Conservation (phyloP, 306 rosid genomes). For the Vicia villosa region DNA sequence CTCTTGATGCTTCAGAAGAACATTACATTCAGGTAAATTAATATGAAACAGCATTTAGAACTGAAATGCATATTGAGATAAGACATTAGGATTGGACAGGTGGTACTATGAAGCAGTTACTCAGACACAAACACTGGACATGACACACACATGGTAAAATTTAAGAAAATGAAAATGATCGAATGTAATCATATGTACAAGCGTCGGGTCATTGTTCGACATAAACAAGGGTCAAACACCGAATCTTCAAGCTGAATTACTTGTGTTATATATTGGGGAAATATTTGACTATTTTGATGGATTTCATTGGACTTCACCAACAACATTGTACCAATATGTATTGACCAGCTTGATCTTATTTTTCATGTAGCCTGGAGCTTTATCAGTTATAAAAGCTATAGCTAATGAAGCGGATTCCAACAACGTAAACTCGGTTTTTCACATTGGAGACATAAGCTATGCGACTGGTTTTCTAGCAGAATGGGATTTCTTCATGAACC, state of each 20-base stretch:
- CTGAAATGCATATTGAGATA: conserved; percentile 15
- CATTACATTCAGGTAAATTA: conserved; percentile 86
- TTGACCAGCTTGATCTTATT: conserved; percentile 21
- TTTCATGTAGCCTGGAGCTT: conserved; percentile 75
- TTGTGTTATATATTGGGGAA: no score
- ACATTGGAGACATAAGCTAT: conserved; percentile 96
- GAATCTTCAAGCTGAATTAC: no score
- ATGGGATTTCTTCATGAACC: conserved; percentile 85
- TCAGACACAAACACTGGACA: no score
- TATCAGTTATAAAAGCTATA: conserved; percentile 67
- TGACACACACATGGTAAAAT: no score
- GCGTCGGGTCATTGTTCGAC: no score
- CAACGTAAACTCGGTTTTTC: conserved; percentile 63
- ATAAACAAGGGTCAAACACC: no score
- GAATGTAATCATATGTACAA: no score
- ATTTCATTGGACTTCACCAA: not conserved
- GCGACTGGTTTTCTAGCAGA: conserved; percentile 88
- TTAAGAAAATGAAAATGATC: no score
- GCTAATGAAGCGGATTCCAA: conserved; percentile 51
- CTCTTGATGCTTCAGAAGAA: conserved; percentile 70
- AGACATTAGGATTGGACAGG: no score
- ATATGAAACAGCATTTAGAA: not conserved
- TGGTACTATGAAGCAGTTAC: no score
- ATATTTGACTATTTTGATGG: no score
- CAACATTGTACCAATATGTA: not conserved